A percentile compares a stretch with the other conserved stretches of the same genome.
phyloP scores from a whole-genome alignment of 2,329 filamentous ascomycete species.

The Aspergillus glaucus region DNA sequence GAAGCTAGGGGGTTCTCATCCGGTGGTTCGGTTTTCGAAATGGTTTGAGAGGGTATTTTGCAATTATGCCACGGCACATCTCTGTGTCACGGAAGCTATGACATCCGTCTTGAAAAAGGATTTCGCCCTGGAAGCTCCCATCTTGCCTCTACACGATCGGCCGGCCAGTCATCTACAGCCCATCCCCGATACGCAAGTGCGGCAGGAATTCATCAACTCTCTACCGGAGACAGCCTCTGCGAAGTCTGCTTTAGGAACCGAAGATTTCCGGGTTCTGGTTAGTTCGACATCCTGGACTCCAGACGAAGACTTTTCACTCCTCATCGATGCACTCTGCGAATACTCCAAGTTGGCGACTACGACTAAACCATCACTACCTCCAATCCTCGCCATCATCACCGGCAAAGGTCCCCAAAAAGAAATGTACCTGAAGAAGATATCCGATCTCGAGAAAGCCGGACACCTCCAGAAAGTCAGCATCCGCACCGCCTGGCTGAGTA shows the following conservation, averaged over 20 bases:
- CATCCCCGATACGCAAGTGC: conserved; percentile 44
- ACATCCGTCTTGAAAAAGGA: conserved; percentile 61
- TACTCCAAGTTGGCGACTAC: conserved; percentile 57
- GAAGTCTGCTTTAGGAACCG: conserved; percentile 53
- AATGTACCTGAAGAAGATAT: conserved; percentile 64
- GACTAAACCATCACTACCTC: conserved; percentile 48
- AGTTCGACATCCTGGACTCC: conserved; percentile 96
- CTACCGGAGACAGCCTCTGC: conserved; percentile 60
- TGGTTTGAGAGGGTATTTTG: conserved; percentile 72
- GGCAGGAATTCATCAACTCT: conserved; percentile 55
- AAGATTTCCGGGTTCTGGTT: conserved; percentile 64
- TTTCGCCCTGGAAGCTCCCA: conserved; percentile 59
- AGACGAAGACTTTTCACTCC: conserved; percentile 86
- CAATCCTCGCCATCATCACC: conserved; percentile 82
- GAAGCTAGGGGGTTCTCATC: conserved; percentile 58
- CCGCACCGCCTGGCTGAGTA: conserved; percentile 75
- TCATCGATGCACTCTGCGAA: conserved; percentile 71
- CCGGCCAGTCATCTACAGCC: conserved; percentile 79
- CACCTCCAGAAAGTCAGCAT: conserved; percentile 66
- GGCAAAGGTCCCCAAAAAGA: conserved; percentile 84
- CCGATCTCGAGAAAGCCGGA: conserved; percentile 53
- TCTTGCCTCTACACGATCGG: conserved; percentile 76
- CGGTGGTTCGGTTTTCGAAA: conserved; percentile 69
- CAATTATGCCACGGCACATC: conserved; percentile 62
- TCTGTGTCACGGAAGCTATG: conserved; percentile 91